These are phyloP conservation scores for Chrysoporthe cubensis DNA, from an alignment of 2,329 filamentous ascomycete genomes.

Conservation along the genomic window DNA sequence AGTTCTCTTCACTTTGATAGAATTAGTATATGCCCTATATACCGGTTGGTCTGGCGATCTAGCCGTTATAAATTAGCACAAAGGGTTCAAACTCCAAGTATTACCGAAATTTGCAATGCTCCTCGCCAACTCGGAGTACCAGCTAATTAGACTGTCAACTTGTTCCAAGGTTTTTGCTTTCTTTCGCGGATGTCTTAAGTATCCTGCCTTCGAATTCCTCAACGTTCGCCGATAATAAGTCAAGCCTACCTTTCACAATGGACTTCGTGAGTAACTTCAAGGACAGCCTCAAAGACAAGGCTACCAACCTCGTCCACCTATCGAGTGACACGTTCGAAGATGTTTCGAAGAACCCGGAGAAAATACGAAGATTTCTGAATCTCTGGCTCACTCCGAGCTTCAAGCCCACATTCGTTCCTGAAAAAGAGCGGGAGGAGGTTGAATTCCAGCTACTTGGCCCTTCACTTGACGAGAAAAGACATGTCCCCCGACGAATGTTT, in stretches of 20 bases:
- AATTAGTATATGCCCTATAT: no score
- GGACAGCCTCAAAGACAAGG: not conserved
- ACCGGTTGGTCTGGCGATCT: no score
- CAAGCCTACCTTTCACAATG: not conserved
- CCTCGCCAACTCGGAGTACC: no score
- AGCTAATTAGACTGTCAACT: no score
- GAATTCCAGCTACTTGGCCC: not conserved
- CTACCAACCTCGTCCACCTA: not conserved
- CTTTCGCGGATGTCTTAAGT: no score
- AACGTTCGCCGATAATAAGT: no score
- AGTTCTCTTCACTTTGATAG: no score
- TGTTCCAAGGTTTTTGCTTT: no score
- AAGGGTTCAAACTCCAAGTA: no score
- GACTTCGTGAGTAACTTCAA: not conserved
- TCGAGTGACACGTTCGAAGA: not conserved
- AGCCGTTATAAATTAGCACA: no score
- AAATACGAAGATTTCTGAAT: not conserved
- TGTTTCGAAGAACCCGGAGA: slow-evolving; percentile 2
- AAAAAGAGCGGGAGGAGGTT: not conserved
- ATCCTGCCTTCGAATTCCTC: no score
- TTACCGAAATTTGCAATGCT: no score
- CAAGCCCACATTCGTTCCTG: not conserved
- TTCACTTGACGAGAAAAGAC: not conserved
- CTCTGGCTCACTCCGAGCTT: slow-evolving; percentile 1
- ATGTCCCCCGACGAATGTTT: not conserved